Evolutionary conservation across 2,329 filamentous ascomycete genomes (phyloP).

Genomic region (Gnomoniopsis sp.): DNA sequence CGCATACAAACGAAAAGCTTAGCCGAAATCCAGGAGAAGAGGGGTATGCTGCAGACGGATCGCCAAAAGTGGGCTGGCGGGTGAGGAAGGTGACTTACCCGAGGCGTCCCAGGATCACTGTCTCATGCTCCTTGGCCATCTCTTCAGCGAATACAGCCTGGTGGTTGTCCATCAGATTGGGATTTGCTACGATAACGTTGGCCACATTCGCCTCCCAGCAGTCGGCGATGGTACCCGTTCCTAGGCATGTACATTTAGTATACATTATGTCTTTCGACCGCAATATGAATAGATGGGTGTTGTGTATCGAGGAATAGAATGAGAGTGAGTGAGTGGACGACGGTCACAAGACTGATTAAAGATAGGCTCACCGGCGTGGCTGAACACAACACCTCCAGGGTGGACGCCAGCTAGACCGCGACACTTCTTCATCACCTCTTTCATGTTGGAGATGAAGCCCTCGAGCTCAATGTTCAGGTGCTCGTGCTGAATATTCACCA

Average conservation of each 20-base stretch:
- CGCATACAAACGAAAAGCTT: background rate
- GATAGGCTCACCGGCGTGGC: constrained; percentile 71
- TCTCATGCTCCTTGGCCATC: constrained; percentile 66
- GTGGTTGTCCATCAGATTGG: constrained; percentile 79
- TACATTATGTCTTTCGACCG: no score
- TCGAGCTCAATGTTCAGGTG: constrained; percentile 57
- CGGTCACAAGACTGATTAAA: background rate
- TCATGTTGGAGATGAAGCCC: constrained; percentile 63
- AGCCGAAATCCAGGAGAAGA: background rate
- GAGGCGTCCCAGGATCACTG: constrained; percentile 68
- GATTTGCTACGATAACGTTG: constrained; percentile 88
- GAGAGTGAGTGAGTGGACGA: background rate
- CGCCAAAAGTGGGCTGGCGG: background rate
- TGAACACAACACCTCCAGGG: constrained; percentile 71
- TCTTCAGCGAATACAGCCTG: constrained; percentile 82
- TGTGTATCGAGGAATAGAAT: background rate
- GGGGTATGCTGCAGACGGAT: background rate
- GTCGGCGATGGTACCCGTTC: constrained; percentile 85
- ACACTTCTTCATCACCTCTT: constrained; percentile 54
- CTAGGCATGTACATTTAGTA: constrained; percentile 40
- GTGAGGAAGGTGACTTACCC: constrained; percentile 45
- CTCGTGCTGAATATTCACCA: constrained; percentile 24
- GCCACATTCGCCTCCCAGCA: constrained; percentile 70
- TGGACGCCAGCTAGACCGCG: constrained; percentile 42
- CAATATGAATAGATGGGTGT: constrained; percentile 1